A percentile compares a stretch with the other conserved stretches of the same genome.
Evolutionary conservation across 192 early-diverging fungal species (phyloP).

Genomic region (Coemansia sp.): DNA sequence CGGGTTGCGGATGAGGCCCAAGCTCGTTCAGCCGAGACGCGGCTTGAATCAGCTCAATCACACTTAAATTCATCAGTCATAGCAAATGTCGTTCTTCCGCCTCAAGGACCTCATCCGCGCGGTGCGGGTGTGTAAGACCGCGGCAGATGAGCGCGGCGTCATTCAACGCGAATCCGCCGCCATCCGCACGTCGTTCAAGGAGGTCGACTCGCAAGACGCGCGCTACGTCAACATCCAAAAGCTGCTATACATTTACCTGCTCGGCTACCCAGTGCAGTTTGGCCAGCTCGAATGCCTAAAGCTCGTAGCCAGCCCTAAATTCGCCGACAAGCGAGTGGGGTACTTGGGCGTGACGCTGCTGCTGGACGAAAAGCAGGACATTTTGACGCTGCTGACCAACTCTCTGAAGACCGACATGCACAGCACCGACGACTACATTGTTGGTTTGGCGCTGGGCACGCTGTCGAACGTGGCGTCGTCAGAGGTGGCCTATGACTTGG

Average conservation of each 20-base stretch:
- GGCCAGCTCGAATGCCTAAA: constrained; percentile 99
- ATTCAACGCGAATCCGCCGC: constrained; percentile 95
- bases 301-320: constrained; percentile 89
- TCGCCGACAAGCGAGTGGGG: constrained; percentile 97
- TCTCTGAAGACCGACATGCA: constrained; percentile 97
- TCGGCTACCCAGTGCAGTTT: constrained; percentile 98
- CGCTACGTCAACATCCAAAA: constrained; percentile 96
- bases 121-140: constrained; percentile 97
- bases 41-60: no score
- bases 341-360: constrained; percentile 98
- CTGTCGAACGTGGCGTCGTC: constrained; percentile 96
- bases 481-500: constrained; percentile 95
- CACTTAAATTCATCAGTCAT: no score
- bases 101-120: constrained; percentile 93
- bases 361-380: constrained; percentile 97
- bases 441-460: constrained; percentile 96
- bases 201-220: constrained; percentile 85
- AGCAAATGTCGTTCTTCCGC: constrained; percentile 61
- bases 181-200: constrained; percentile 97
- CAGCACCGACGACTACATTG: constrained; percentile 93
- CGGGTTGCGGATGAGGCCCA: background rate
- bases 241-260: constrained; percentile 97
- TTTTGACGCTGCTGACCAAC: constrained; percentile 97
- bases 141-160: constrained; percentile 97
- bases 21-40: no score